Percentiles rank a stretch among this genome's conserved stretches.
phyloP scores from a whole-genome alignment of 2,329 filamentous ascomycete genomes.

The Metarhizium guizhouense region DNA sequence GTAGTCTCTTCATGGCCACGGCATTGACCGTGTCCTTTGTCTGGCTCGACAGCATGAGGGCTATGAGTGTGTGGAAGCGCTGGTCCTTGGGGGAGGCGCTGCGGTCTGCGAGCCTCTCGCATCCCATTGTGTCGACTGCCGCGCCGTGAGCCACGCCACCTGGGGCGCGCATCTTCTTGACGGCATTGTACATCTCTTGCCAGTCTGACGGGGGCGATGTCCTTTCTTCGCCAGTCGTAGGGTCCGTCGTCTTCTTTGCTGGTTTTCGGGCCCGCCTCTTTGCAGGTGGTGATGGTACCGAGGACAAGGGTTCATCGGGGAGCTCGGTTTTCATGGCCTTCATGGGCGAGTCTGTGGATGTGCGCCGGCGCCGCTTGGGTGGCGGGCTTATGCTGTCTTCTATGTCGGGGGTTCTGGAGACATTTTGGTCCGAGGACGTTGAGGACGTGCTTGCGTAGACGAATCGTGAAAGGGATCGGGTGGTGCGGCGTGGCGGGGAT shows the following conservation, averaged over 20 bases:
- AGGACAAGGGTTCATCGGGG: constrained; percentile 16
- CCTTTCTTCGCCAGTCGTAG: constrained; percentile 28
- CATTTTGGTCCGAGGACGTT: constrained; percentile 12
- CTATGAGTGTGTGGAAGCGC: constrained; percentile 77
- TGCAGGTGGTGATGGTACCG: constrained; percentile 16
- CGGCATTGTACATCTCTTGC: constrained; percentile 70
- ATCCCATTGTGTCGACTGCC: constrained; percentile 96
- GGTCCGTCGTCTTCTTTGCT: constrained; percentile 33
- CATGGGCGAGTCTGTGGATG: constrained; percentile 10
- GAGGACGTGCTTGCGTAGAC: constrained; percentile 22
- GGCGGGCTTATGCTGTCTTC: constrained; percentile 41
- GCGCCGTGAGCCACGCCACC: constrained; percentile 57
- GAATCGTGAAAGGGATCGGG: constrained; percentile 42
- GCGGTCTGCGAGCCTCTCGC: constrained; percentile 61
- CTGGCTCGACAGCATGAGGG: constrained; percentile 85
- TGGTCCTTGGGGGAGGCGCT: constrained; percentile 44
- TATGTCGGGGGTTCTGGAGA: constrained; percentile 33
- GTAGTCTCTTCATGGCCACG: constrained; percentile 69
- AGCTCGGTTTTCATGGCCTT: constrained; percentile 31
- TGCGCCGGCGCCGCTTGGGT: constrained; percentile 20
- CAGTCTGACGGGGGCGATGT: constrained; percentile 65
- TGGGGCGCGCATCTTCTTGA: constrained; percentile 64
- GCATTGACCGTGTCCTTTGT: constrained; percentile 90
- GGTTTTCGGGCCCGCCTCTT: constrained; percentile 33
- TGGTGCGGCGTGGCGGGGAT: constrained; percentile 33